Evolutionary conservation across 805 yeast species (phyloP), one percentile per base, ranked within the genome.

Genomic region (Myxozyma melibiosi): DNA sequence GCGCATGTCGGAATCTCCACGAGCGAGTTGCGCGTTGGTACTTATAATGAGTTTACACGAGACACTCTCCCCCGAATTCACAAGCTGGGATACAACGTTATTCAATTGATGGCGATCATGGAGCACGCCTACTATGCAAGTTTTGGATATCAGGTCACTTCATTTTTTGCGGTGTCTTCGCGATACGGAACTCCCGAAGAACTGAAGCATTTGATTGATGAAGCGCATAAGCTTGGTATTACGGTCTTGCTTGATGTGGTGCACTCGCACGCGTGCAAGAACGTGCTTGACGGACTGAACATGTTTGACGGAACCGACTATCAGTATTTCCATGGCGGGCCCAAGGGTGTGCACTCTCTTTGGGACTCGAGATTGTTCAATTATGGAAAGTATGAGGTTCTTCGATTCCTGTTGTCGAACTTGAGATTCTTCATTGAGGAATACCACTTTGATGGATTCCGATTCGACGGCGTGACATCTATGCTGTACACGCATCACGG

Each of bases 51-150:
- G 70, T 92, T 92, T 71, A 86, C 96, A 13, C 65, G 75, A 43
- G 84, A 88, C 63, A 78, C 90, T 11, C 79, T 92, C 61, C 98
- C 98, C n/a, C 78, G 85, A 43, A 88, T 92, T 65, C 84, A 83
- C 65, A 82, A 85, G 61, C 78, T 91, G 58, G 97, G 97, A 35
- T 92, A 92, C 72, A 90, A 94, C 71, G 84, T 96, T 3, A 86
- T 92, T 66, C 99, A 92, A 74, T 78, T 92, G 68, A 92, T 92
- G 99, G 97, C 99, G 0, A 81, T 92, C 42, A 92, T 92, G 99
- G 99, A 92, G 73, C 99, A 92, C 71, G 98, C 99, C 1, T 92
- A 92, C 71, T 92, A 92, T 71, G 99, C 97, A 0, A 89, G 96
- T 1, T 92, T 92, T 71, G 99, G 99, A n/a, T 92, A 92, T 71